Conservation (phyloP, 371 early-diverging fungal genomes). For the Mucor indicus region DNA sequence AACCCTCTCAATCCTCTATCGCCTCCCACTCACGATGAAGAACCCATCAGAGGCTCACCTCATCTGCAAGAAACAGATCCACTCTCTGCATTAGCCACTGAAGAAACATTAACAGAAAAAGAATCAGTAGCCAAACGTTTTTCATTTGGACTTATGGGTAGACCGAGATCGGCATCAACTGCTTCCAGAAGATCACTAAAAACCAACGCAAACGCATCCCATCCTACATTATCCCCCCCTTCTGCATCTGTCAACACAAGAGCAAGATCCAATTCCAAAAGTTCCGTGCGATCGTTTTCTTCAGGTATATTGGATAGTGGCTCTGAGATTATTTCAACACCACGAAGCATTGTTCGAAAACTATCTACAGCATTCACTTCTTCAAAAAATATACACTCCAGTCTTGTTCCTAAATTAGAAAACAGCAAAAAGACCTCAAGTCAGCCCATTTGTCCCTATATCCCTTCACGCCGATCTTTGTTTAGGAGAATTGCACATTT, state of each 20-base stretch:
- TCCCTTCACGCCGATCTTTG: conserved; percentile 58
- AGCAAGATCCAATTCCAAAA: conserved; percentile 39
- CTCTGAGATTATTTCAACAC: conserved; percentile 29
- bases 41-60: background rate
- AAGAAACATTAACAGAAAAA: conserved; percentile 9
- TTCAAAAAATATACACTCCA: conserved; percentile 3
- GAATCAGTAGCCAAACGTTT: conserved; percentile 26
- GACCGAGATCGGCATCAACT: conserved; percentile 42
- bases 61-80: conserved; percentile 9
- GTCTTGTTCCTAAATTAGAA: conserved; percentile 9
- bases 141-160: conserved; percentile 40
- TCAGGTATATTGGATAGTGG: conserved; percentile 23
- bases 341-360: conserved; percentile 44
- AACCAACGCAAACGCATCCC: background rate
- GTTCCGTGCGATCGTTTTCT: conserved; percentile 40
- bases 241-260: conserved; percentile 4
- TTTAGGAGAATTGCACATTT: conserved; percentile 67
- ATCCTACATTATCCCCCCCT: background rate
- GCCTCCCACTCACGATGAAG: too few relatives aligned
- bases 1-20: conserved; percentile 54
- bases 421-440: conserved; percentile 6
- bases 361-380: conserved; percentile 40
- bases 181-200: conserved; percentile 40
- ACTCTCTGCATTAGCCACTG: background rate
- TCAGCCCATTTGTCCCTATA: conserved; percentile 53